Base-by-base conservation (phyloP, 2,329 filamentous ascomycete species). In the Grosmannia penicillata region DNA sequence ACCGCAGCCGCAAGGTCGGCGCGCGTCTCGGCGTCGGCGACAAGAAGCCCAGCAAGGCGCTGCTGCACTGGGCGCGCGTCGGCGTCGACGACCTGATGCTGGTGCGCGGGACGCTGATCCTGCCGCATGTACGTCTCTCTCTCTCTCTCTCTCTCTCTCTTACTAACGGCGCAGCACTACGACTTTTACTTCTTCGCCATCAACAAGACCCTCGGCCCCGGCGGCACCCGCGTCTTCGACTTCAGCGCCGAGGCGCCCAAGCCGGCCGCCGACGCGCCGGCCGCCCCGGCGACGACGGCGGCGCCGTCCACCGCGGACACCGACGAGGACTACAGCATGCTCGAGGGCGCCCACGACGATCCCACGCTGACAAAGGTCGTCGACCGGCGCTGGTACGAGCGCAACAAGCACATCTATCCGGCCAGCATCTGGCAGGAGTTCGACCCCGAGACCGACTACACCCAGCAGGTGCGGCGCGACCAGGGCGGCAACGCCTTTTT, bases 121-220 rank as follows among this genome's bases (percentile, higher is more conserved):
- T 98, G 49, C 89, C 91, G 42, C 91, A 94, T 66, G 87, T 93
- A 63, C 67, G 82, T 75, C 8, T 14, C 15, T 11, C 15, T 34
- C n/a, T 25, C 2, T 26, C 17, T 27, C 14, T 11, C 21, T 36
- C 8, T 25, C 17, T 25, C 32, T 8, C 27, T 14, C 3, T 15
- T 7, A 7, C 38, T 36, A 24, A 33, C 34, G 8, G 10, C 8
- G 2, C 53, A 96, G 85, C 91, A 98, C 58, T 95, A 93, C 54
- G 89, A 96, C 47, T 86, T 98, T 55, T 91, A 96, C 57, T 91
- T 89, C 61, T 96, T 98, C 60, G 77, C 95, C 54, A 80, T 93
- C 56, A 95, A 96, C 57, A 84, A 80, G 51, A 82, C 75, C 21
- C 58, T 74, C 2, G 83, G 82, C 2, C 78, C 82, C n/a, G 75